Percentiles rank a stretch among this genome's conserved stretches.
Evolutionary conservation across 2,329 filamentous ascomycete genomes (phyloP).

Genomic region (Cytospora mali): DNA sequence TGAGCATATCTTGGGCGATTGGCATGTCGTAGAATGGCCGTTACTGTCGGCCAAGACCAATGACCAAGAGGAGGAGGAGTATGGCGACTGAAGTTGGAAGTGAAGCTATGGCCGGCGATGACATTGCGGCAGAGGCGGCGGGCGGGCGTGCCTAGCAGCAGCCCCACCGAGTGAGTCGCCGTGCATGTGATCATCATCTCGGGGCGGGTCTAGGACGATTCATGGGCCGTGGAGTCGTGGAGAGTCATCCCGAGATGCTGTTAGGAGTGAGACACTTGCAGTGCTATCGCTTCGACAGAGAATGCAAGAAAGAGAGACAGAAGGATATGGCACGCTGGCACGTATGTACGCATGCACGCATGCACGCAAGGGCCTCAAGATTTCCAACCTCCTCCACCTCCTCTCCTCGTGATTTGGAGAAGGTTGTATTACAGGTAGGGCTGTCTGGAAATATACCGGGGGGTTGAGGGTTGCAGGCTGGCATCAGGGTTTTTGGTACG

Average conservation of each 20-base stretch:
- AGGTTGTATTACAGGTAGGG: not conserved
- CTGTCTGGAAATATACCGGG: too few relatives aligned
- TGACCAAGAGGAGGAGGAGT: not conserved
- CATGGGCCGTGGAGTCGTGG: slow-evolving; percentile 15
- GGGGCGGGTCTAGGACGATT: slow-evolving; percentile 20
- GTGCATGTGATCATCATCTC: slow-evolving; percentile 24
- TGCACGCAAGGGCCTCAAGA: too few relatives aligned
- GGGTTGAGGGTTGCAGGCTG: too few relatives aligned
- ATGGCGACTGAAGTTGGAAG: not conserved
- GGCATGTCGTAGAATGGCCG: not conserved
- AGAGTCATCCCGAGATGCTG: not conserved
- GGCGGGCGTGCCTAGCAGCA: slow-evolving; percentile 14
- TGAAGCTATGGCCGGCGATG: not conserved
- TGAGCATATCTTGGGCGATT: not conserved
- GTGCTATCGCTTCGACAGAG: not conserved
- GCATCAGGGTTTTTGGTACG: too few relatives aligned
- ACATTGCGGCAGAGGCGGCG: not conserved
- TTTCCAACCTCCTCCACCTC: too few relatives aligned
- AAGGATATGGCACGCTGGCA: not conserved
- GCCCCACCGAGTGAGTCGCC: slow-evolving; percentile 22
- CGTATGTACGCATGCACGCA: too few relatives aligned
- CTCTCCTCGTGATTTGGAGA: slow-evolving; percentile 6
- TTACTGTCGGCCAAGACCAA: not conserved
- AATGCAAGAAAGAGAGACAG: not conserved
- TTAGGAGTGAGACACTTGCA: not conserved